Base-by-base conservation (phyloP, 352 stramenopile species). In the Pythium aphanidermatum region DNA sequence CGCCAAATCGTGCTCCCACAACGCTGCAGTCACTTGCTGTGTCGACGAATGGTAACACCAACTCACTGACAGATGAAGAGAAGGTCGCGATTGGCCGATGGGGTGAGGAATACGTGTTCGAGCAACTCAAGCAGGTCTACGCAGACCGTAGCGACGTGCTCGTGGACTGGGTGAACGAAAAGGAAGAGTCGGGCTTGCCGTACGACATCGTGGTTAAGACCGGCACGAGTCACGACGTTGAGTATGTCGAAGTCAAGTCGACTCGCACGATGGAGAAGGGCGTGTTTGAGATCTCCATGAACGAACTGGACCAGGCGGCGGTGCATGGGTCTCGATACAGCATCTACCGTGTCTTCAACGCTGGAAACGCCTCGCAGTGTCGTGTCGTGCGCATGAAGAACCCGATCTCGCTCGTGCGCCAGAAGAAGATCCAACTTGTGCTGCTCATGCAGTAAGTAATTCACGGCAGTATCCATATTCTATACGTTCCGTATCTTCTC, bases 261-360 rank as follows among this genome's bases (percentile, higher is more conserved):
- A 94, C 82, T 31, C 77, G 80, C 25, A 94, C 80, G 17, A 89
- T 86, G 70, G 82, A 94, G 56, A 94, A 94, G 49, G 64, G 66
- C 20, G 63, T 86, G 46, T 94, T 94, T 36, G 82, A 94, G 73
- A 94, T 94, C 58, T 91, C 77, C 45, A 86, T 91, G 73, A 90
- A 94, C 58, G 82, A 93, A 48, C 56, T 94, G 51, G 79, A 94
- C 55, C 72, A 88, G 42, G 82, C 82, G n/a, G 65, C 64, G 14
- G 65, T 80, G 5, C 77, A 86, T 54, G 82, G 82, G 17, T 89
- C 79, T 12, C 71, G 62, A 23, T 94, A 91, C 65, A 66, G 58
- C 41, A 92, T 94, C 53, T 94, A 92, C 52, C 76, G 82, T 33
- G 82, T 92, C 11, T 94, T 92, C 48, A 86, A 90, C 45, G 80